Percentiles rank a stretch among this genome's conserved stretches.
These are phyloP conservation scores for Neurospora intermedia DNA, from an alignment of 495 filamentous ascomycete species.

Conservation along the genomic window DNA sequence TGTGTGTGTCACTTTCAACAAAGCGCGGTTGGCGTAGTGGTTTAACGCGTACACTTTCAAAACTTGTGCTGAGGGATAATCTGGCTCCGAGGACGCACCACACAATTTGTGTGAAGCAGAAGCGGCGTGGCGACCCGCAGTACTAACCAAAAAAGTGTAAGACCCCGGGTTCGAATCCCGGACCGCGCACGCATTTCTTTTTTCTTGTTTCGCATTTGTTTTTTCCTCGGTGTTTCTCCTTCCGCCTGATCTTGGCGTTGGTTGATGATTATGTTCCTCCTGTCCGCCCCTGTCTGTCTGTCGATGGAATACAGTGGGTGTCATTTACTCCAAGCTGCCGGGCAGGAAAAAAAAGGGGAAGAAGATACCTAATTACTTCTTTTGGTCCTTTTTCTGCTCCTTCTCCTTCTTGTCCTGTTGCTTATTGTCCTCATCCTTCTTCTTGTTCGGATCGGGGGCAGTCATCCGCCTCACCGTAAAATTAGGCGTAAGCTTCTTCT, in stretches of 20 bases:
- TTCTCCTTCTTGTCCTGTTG: background rate
- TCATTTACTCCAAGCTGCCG: background rate
- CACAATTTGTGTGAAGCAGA: background rate
- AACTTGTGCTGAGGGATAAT: background rate
- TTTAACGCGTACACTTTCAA: background rate
- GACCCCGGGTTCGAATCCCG: background rate
- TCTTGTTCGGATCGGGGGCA: background rate
- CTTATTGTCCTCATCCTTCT: background rate
- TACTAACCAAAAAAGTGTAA: background rate
- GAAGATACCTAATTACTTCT: background rate
- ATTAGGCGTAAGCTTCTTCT: background rate
- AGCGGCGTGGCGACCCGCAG: background rate
- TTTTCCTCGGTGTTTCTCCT: background rate
- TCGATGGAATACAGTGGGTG: background rate
- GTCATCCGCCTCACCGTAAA: background rate
- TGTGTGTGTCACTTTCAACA: background rate
- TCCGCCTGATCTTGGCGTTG: background rate
- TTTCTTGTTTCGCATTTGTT: background rate
- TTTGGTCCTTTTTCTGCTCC: background rate
- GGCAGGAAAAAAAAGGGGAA: background rate
- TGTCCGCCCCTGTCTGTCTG: background rate
- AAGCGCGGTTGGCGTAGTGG: background rate
- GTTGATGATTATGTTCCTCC: background rate
- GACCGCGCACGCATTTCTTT: background rate
- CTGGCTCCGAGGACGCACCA: background rate